Conservation (phyloP, 129 eudicot species). For the Artemisia argyi region DNA sequence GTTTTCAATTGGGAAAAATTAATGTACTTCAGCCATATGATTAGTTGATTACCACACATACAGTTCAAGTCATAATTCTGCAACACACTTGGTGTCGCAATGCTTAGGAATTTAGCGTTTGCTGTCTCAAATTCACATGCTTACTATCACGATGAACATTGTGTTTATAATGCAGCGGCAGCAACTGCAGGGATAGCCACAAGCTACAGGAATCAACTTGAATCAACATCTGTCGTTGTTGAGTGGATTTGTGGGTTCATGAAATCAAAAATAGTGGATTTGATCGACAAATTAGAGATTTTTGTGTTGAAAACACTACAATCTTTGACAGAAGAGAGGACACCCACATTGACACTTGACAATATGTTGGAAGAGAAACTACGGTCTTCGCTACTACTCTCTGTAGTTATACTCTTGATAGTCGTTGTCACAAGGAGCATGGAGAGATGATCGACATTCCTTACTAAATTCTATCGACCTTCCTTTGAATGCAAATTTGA, state of each 20-base stretch:
- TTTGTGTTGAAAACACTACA: constrained; percentile 18
- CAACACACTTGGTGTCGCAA: background rate
- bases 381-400: constrained; percentile 53
- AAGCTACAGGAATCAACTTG: constrained; percentile 29
- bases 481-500: background rate
- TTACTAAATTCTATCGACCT: background rate
- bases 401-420: constrained; percentile 51
- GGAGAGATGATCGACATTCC: constrained; percentile 25
- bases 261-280: constrained; percentile 35
- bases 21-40: no score
- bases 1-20: background rate
- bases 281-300: constrained; percentile 40
- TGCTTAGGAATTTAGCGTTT: background rate
- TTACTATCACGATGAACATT: background rate
- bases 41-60: background rate
- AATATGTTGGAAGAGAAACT: constrained; percentile 47
- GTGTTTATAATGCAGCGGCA: constrained; percentile 16
- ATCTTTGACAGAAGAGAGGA: background rate
- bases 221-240: constrained; percentile 32
- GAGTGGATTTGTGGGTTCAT: constrained; percentile 51
- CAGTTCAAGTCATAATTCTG: background rate
- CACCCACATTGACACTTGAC: constrained; percentile 29
- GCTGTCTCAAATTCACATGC: background rate
- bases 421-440: constrained; percentile 48
- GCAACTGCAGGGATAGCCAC: constrained; percentile 16